phyloP scores from a whole-genome alignment of 2,329 filamentous ascomycete genomes.

The Fusarium scirpi region DNA sequence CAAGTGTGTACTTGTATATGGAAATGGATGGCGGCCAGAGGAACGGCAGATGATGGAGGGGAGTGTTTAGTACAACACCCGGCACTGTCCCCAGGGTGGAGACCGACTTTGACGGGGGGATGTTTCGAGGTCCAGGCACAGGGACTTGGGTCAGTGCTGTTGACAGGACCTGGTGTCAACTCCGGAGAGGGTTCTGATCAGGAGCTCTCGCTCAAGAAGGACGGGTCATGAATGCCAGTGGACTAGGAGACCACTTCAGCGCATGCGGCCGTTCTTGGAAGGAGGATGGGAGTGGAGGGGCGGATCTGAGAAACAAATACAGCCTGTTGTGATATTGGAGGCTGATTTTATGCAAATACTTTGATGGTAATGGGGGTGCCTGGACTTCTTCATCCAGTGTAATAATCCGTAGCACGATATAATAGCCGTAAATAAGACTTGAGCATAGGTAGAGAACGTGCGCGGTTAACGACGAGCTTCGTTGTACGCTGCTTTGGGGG shows the following conservation, averaged over 20 bases:
- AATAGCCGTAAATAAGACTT: slow-evolving; percentile 10
- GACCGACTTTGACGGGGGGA: slow-evolving; percentile 51
- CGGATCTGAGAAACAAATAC: slow-evolving; percentile 45
- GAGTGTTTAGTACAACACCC: slow-evolving; percentile 61
- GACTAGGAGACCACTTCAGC: slow-evolving; percentile 50
- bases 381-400: slow-evolving; percentile 36
- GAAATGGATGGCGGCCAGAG: slow-evolving; percentile 55
- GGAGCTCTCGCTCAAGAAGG: slow-evolving; percentile 41
- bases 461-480: slow-evolving; percentile 36
- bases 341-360: slow-evolving; percentile 42
- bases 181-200: slow-evolving; percentile 48
- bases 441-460: slow-evolving; percentile 28
- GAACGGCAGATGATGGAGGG: slow-evolving; percentile 62
- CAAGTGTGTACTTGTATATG: slow-evolving; percentile 62
- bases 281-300: slow-evolving; percentile 55
- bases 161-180: slow-evolving; percentile 46
- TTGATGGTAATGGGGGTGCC: slow-evolving; percentile 38
- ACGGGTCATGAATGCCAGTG: slow-evolving; percentile 44
- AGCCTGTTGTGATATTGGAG: slow-evolving; percentile 42
- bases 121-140: slow-evolving; percentile 55
- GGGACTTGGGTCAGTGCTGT: slow-evolving; percentile 50
- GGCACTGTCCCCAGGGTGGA: slow-evolving; percentile 63
- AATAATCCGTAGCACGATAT: slow-evolving; percentile 31
- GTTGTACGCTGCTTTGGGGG: slow-evolving; percentile 38
- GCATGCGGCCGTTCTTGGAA: slow-evolving; percentile 63